Evolutionary conservation across 2,329 filamentous ascomycete species (phyloP).

Genomic region (Paecilomyces sp.): DNA sequence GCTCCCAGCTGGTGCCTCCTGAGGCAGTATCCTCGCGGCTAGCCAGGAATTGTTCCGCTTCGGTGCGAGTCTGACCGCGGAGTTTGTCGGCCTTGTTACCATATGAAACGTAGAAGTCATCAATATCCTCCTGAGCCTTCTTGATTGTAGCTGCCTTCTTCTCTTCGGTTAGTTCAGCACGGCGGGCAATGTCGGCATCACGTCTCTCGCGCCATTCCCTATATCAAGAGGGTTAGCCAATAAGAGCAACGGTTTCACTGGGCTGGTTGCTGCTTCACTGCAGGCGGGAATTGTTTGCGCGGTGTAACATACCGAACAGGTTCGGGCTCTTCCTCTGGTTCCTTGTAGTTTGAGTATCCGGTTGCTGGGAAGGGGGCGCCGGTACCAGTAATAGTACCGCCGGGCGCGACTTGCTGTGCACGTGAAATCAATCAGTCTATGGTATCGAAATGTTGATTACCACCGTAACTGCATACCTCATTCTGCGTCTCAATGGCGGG

Average conservation of each 20-base stretch:
- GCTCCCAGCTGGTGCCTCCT: constrained; percentile 96
- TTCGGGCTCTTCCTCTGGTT: constrained; percentile 73
- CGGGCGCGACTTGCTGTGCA: constrained; percentile 60
- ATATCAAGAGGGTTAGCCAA: constrained; percentile 2
- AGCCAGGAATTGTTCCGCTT: constrained; percentile 86
- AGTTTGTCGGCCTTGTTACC: constrained; percentile 96
- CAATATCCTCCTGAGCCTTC: constrained; percentile 88
- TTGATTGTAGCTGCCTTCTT: constrained; percentile 81
- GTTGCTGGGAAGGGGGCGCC: constrained; percentile 49
- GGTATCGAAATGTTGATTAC: not conserved
- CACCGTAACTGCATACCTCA: constrained; percentile 46
- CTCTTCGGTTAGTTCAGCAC: constrained; percentile 72
- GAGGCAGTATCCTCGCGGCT: constrained; percentile 87
- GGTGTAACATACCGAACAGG: constrained; percentile 56
- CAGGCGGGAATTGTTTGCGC: not conserved
- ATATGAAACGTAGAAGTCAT: constrained; percentile 99
- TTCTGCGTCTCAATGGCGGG: constrained; percentile 71
- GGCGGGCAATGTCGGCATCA: constrained; percentile 73
- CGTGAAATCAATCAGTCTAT: constrained; percentile 9
- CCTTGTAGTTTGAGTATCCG: constrained; percentile 47
- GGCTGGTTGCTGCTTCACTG: not conserved
- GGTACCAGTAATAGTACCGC: constrained; percentile 72
- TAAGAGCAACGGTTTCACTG: not conserved
- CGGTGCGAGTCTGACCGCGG: constrained; percentile 77
- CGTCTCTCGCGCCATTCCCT: constrained; percentile 86